Evolutionary conservation across 208 protist genomes (phyloP), one percentile per base, ranked within the genome.

Genomic region (Trypanosoma rangeli): DNA sequence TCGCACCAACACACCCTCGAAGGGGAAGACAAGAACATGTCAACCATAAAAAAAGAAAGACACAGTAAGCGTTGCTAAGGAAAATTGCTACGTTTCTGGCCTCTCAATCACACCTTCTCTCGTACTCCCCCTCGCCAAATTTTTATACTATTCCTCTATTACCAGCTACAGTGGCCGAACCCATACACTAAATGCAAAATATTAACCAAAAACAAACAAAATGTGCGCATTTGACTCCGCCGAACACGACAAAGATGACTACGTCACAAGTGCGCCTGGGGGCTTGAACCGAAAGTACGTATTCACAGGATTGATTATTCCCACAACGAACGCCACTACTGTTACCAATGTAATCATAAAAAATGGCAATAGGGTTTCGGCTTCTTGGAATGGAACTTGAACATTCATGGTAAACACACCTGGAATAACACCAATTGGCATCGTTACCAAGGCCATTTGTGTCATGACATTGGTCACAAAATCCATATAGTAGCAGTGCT

Each of bases 401-500:
- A 93, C 83, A 72, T 95, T 95, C 67, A 80, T 85, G 4, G 89
- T 72, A n/a, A 83, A 92, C 22, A 95, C 9, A 26, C 79, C 83
- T 0, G 89, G 89, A 48, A 95, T 79, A 48, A 95, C 78, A 26
- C 71, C 74, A 28, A 93, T 79, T 1, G 89, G 89, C 81, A 95
- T 93, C 59, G 90, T 77, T 1, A 95, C 72, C 1, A 95, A 76
- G 3, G 86, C 44, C 48, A 95, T 92, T 64, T 87, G 78, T 18
- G 85, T 78, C 73, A 93, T 81, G 39, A 95, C 80, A 70, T 86
- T 72, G 66, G 87, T 95, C 49, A 95, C 56, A 54, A 90, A 95
- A 56, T 95, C 89, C 86, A 95, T 90, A 48, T 79, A 85, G 70
- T 95, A 80, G 70, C 89, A 95, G 66, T 90, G 89, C 49, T 86